Base-by-base conservation (phyloP, 768 basidiomycete genomes). In the Jaapia argillacea region DNA sequence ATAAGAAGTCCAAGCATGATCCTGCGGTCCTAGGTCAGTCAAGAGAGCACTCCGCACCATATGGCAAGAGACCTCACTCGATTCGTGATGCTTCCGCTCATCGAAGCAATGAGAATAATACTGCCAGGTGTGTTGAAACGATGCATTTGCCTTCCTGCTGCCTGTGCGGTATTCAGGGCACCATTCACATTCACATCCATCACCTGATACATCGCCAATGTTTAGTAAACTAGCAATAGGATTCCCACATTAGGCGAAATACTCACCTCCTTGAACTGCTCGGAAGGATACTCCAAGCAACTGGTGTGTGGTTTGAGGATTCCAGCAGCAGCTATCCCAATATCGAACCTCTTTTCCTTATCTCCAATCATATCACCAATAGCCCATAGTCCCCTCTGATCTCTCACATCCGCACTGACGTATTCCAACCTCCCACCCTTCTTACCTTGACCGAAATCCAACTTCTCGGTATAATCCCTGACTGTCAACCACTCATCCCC, bases 1-100 rank as follows among this genome's bases (percentile, higher is more conserved):
- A 62, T 87, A 87, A 13, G 81, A 74, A 41, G 79, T 72, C 82
- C 81, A 81, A 80, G 85, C 1, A 77, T 72, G 50, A 62, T 77
- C 81, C 85, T 83, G 10, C 4, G 14, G 16, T 43, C 14, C 48
- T 26, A 45, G n/a, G n/a, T n/a, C n/a, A n/a, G n/a, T 42, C 31
- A 26, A 25, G 7, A n/a, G n/a, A 25, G 16, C 10, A 10, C 28
- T 33, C 16, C 16, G 16, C 16, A 33, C 12, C 21, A 39, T 7
- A 39, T 20, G 22, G 21, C 2, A 31, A 6, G 20, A 18, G 16
- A 1, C 42, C 66, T 42, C 46, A 81, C 86, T 59, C 67, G 74
- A 60, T 87, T 86, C 41, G 81, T 80, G 49, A 87, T 62, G 39
- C 58, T 59, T 1, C 68, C 69, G 39, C 60, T 64, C 67, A 70